Base-by-base conservation (phyloP, 129 eudicot genomes). In the Heracleum sosnowskyi region DNA sequence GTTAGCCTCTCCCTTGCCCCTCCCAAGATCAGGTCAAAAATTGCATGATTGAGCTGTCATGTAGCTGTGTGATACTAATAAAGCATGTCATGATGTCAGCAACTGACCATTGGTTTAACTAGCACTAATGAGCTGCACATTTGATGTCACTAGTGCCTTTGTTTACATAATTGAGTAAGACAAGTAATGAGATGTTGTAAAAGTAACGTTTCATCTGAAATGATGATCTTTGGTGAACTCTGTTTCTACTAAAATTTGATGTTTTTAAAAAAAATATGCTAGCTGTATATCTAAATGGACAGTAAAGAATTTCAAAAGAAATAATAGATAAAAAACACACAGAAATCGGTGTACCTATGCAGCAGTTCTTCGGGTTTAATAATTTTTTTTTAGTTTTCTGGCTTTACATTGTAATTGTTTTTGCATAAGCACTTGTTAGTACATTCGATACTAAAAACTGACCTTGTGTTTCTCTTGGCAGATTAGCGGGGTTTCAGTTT, bases 401-500 rank as follows among this genome's bases (percentile, higher is more conserved):
- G 39, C 37, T 11, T 33, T 2, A 11, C 11, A 13, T 68, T 15
- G 2, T 29, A 2, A 2, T 4, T 26, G 3, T 15, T 13, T 68
- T 18, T 69, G 37, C 70, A 28, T 15, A 13, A 64, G 70, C 70
- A 60, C 16, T 2, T 69, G 8, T 1, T 2, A 8, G 10, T 72
- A n/a, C 15, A 22, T 41, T 22, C 33, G 73, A 62, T 15, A 60
- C 69, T 44, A 28, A 60, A 34, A 82, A 78, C 36, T 80, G 22
- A 82, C 44, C 33, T 5, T 70, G 28, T 74, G 64, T 74, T 78
- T 78, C 79, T 51, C 46, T 64, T 68, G 82, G 74, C 86, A 93
- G 98, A 53, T 83, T 39, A 90, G 97, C 69, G 89, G 95, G 34
- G 92, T 93, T 74, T 81, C 95, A 11, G 86, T 87, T 60, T 77